A percentile compares a stretch with the other conserved stretches of the same genome.
phyloP scores from a whole-genome alignment of 2,329 filamentous ascomycete genomes.

The Achaetomium macrosporum region DNA sequence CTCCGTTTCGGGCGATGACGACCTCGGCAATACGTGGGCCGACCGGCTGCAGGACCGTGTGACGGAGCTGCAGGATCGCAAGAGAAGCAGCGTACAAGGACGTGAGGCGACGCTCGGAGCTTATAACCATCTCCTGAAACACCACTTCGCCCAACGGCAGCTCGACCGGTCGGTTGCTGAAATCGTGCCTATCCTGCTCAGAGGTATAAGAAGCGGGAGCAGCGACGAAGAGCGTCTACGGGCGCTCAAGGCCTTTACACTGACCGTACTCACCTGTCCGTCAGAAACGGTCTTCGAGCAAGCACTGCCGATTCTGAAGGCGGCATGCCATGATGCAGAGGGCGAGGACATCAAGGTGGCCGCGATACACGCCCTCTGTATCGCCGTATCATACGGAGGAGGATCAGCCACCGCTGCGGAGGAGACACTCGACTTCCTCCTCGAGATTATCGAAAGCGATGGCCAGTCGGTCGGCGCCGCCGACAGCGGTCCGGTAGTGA shows the following conservation, averaged over 20 bases:
- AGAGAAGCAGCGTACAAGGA: constrained; percentile 67
- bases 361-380: constrained; percentile 66
- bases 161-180: constrained; percentile 55
- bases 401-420: constrained; percentile 61
- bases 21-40: constrained; percentile 55
- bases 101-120: constrained; percentile 59
- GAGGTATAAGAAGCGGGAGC: constrained; percentile 62
- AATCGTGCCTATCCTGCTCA: constrained; percentile 59
- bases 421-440: constrained; percentile 66
- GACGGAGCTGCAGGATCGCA: constrained; percentile 65
- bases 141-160: constrained; percentile 59
- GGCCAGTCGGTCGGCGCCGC: constrained; percentile 65
- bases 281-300: constrained; percentile 61
- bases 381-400: constrained; percentile 71
- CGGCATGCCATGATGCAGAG: constrained; percentile 60
- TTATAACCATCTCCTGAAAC: constrained; percentile 61
- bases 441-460: constrained; percentile 75
- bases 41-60: constrained; percentile 60
- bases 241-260: constrained; percentile 65
- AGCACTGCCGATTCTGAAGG: constrained; percentile 53
- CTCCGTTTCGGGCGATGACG: constrained; percentile 61
- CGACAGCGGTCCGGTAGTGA: constrained; percentile 65
- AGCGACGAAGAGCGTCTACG: constrained; percentile 63
- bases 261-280: constrained; percentile 63
- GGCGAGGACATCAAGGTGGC: constrained; percentile 59